phyloP scores from a whole-genome alignment of 352 stramenopile genomes.

The Thraustochytrium striatum region DNA sequence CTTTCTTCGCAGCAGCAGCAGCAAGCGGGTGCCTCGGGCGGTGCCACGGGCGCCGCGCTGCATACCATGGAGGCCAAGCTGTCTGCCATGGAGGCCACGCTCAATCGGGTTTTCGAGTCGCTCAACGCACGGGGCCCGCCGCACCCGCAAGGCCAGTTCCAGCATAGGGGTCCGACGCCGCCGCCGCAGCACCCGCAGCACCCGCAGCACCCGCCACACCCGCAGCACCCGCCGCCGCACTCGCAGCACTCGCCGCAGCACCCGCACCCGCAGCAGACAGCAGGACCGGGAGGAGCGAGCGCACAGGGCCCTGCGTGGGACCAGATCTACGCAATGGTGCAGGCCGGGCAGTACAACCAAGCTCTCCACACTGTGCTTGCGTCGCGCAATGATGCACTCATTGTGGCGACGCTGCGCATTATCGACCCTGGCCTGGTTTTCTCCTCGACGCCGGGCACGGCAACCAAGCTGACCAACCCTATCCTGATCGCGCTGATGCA shows the following conservation, averaged over 20 bases:
- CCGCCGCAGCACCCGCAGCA: not conserved
- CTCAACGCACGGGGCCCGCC: not conserved
- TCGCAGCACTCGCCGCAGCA: not conserved
- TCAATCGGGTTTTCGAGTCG: not conserved
- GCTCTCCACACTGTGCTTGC: conserved; percentile 10
- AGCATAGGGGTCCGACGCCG: too few relatives aligned
- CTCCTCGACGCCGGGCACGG: not conserved
- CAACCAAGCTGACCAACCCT: conserved; percentile 1
- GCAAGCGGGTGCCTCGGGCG: not conserved
- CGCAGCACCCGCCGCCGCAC: not conserved
- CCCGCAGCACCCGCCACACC: not conserved
- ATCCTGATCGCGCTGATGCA: conserved; percentile 29
- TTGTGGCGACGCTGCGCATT: not conserved
- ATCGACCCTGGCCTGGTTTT: conserved; percentile 35
- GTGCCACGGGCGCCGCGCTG: not conserved
- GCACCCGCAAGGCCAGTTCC: not conserved
- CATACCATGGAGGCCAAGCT: conserved; percentile 18
- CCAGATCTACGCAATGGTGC: not conserved
- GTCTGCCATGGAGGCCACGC: not conserved
- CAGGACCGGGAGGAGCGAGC: not conserved
- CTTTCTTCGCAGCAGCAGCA: not conserved
- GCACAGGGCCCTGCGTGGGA: not conserved
- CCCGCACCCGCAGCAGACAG: not conserved
- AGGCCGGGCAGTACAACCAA: conserved; percentile 1
- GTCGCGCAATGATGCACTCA: not conserved